Conservation (phyloP, 2,329 filamentous ascomycete species). For the Rhynchosporium graminicola region DNA sequence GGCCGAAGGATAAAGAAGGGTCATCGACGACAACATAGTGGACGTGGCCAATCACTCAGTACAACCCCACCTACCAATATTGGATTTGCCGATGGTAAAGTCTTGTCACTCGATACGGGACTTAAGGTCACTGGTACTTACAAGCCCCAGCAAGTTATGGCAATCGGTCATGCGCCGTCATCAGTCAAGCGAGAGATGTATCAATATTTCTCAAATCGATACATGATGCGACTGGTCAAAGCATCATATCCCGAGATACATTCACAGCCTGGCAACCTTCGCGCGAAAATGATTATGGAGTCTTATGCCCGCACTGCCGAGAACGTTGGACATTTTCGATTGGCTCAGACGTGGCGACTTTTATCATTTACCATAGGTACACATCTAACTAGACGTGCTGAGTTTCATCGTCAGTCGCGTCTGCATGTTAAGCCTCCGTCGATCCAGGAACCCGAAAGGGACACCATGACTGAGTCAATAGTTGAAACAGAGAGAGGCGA, state of each 20-base stretch:
- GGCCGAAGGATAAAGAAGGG: slow-evolving; percentile 47
- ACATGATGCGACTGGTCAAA: slow-evolving; percentile 53
- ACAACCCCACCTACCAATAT: slow-evolving; percentile 52
- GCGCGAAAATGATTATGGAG: slow-evolving; percentile 55
- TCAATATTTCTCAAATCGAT: slow-evolving; percentile 56
- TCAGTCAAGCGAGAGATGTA: slow-evolving; percentile 54
- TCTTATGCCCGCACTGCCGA: slow-evolving; percentile 60
- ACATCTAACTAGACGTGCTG: slow-evolving; percentile 55
- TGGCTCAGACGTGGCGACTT: slow-evolving; percentile 66
- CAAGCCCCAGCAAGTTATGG: slow-evolving; percentile 63
- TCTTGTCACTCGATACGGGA: slow-evolving; percentile 58
- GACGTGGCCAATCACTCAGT: slow-evolving; percentile 49
- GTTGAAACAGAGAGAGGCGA: slow-evolving; percentile 25
- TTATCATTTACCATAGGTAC: slow-evolving; percentile 57
- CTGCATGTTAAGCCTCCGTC: slow-evolving; percentile 33
- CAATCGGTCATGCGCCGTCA: slow-evolving; percentile 58
- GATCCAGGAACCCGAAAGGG: slow-evolving; percentile 37
- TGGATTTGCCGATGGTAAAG: slow-evolving; percentile 44
- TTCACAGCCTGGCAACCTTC: slow-evolving; percentile 32
- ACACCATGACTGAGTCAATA: slow-evolving; percentile 29
- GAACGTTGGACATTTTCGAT: slow-evolving; percentile 55
- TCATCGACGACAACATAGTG: slow-evolving; percentile 48
- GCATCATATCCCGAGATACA: slow-evolving; percentile 1
- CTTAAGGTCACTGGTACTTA: slow-evolving; percentile 59
- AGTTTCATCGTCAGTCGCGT: slow-evolving; percentile 57